These are phyloP conservation scores for Sorghum bicolor DNA, from an alignment of 176 grass and related monocot species.

Conservation along the genomic window DNA sequence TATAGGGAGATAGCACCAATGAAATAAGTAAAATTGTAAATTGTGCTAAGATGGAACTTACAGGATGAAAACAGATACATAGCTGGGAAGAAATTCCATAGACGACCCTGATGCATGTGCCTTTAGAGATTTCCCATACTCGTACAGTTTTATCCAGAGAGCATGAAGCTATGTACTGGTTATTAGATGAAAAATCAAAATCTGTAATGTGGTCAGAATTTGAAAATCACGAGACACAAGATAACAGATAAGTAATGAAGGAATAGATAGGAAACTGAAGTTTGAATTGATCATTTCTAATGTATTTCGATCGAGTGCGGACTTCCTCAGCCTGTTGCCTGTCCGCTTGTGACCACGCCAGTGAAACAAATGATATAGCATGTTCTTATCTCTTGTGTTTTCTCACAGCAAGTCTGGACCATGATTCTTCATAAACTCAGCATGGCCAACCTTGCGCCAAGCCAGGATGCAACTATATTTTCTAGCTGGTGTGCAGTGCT, in stretches of 20 bases:
- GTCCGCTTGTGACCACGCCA: background rate
- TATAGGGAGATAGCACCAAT: background rate
- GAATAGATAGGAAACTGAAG: background rate
- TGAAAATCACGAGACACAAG: constrained; percentile 16
- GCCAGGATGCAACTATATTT: background rate
- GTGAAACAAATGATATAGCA: background rate
- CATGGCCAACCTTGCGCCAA: too few relatives aligned
- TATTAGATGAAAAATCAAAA: constrained; percentile 99
- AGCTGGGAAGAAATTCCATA: constrained; percentile 97
- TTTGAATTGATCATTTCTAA: constrained; percentile 3
- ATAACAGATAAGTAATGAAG: background rate
- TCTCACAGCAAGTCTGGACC: too few relatives aligned
- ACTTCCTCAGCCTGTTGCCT: background rate
- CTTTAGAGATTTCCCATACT: constrained; percentile 93
- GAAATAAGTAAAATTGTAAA: background rate
- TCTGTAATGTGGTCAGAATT: constrained; percentile 85
- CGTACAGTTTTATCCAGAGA: constrained; percentile 96
- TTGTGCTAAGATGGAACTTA: constrained; percentile 36
- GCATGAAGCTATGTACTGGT: constrained; percentile 99
- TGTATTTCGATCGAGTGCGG: background rate
- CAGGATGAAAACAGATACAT: constrained; percentile 95
- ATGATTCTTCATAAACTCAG: too few relatives aligned
- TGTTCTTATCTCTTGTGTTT: background rate
- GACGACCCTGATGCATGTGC: constrained; percentile 85
- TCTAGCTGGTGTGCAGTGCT: background rate